A percentile compares a stretch with the other conserved stretches of the same genome.
Conservation (phyloP, 768 basidiomycete species). For the Boletus tomentosulus region DNA sequence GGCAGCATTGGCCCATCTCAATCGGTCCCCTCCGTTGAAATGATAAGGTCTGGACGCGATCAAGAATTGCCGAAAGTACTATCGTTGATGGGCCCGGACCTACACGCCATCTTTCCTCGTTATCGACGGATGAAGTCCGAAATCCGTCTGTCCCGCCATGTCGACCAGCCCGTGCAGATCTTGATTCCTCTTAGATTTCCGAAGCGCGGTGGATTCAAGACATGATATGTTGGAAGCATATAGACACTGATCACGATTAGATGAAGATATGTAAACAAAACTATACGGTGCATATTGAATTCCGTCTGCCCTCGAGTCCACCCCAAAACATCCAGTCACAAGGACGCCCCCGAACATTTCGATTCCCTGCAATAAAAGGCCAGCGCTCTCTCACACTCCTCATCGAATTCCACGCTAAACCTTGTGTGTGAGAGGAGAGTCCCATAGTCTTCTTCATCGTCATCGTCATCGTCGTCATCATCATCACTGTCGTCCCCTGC, state of each 20-base stretch:
- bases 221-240: constrained; percentile 3
- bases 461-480: constrained; percentile 7
- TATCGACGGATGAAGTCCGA: too few species aligned
- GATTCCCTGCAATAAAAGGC: constrained; percentile 21
- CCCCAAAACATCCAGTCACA: background rate
- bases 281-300: constrained; percentile 10
- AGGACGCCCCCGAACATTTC: background rate
- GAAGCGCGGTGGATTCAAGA: background rate
- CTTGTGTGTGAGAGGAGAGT: constrained; percentile 12
- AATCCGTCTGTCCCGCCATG: background rate
- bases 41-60: too few species aligned
- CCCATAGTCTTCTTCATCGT: constrained; percentile 30
- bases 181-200: background rate
- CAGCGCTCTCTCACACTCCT: constrained; percentile 25
- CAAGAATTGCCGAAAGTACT: too few species aligned
- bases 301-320: background rate
- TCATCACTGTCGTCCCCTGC: constrained; percentile 20
- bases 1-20: background rate
- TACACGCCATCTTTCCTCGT: too few species aligned
- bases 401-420: constrained; percentile 19
- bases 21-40: too few species aligned
- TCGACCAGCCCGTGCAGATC: background rate
- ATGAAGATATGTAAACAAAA: constrained; percentile 17
- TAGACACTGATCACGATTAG: constrained; percentile 13
- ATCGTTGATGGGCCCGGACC: too few species aligned